Conservation (phyloP, 1,284 basidiomycete species). For the Boletus albobrunnescens region DNA sequence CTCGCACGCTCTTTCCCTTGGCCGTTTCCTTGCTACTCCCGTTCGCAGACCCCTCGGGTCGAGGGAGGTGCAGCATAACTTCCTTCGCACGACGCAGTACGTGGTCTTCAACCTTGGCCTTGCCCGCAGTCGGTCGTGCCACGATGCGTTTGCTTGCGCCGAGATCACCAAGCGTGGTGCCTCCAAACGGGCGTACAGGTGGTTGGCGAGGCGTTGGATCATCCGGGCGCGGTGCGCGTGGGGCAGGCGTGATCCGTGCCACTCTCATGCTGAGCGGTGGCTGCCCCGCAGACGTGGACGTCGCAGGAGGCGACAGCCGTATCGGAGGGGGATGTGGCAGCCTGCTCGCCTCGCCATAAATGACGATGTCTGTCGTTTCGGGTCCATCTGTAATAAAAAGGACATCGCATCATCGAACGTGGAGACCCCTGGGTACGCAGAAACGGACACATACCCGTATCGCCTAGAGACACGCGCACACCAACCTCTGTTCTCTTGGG, state of each 20-base stretch:
- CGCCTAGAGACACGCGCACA: conserved; percentile 65
- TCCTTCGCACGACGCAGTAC: conserved; percentile 33
- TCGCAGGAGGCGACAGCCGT: conserved; percentile 6
- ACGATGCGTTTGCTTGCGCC: conserved; percentile 22
- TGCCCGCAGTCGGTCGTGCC: conserved; percentile 12
- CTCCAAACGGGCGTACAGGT: conserved; percentile 36
- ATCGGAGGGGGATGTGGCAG: conserved; percentile 11
- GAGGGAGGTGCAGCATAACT: conserved; percentile 37
- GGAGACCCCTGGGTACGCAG: no score
- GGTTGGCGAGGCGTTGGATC: conserved; percentile 72
- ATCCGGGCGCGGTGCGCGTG: conserved; percentile 58
- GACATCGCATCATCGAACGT: no score
- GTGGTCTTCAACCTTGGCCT: conserved; percentile 23
- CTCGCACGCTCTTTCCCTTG: conserved; percentile 2
- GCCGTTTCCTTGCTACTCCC: conserved; percentile 9
- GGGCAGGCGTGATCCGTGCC: conserved; percentile 50
- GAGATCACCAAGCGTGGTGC: conserved; percentile 20
- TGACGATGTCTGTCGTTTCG: conserved; percentile 63
- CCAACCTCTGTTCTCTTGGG: conserved; percentile 42
- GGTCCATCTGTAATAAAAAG: conserved; percentile 45
- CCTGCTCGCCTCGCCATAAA: conserved; percentile 50
- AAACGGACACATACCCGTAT: conserved; percentile 45
- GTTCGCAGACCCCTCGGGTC: conserved; percentile 14
- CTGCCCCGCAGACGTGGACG: conserved; percentile 16
- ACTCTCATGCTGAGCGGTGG: conserved; percentile 48